phyloP scores from a whole-genome alignment of 2,329 filamentous ascomycete species.

The Sporothrix luriei region DNA sequence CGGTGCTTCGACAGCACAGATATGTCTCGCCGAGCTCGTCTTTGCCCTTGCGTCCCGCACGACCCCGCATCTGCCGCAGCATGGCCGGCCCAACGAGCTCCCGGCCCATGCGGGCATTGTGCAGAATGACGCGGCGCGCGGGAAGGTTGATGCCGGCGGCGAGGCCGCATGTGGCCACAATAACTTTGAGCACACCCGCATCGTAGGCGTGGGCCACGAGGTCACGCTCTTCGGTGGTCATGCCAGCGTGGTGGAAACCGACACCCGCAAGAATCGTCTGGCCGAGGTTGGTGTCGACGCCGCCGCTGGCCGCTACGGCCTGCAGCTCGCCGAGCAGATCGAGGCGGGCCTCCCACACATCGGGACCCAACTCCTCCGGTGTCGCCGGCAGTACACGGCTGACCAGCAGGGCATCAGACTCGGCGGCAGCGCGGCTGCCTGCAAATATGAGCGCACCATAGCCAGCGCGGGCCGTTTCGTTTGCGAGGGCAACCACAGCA shows the following conservation, averaged over 20 bases:
- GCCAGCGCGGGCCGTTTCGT: conserved; percentile 68
- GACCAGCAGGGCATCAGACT: conserved; percentile 68
- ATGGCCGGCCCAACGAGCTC: conserved; percentile 77
- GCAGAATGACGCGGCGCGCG: conserved; percentile 73
- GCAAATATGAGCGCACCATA: conserved; percentile 76
- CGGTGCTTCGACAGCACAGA: conserved; percentile 68
- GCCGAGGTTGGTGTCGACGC: conserved; percentile 66
- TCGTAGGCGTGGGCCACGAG: conserved; percentile 73
- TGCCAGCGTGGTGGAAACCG: conserved; percentile 71
- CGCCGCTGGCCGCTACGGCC: conserved; percentile 59
- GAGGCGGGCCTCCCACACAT: conserved; percentile 59
- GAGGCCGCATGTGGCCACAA: conserved; percentile 76
- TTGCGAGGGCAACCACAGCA: conserved; percentile 68
- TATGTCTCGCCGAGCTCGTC: conserved; percentile 77
- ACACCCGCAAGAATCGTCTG: conserved; percentile 68
- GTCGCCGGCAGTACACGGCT: conserved; percentile 63
- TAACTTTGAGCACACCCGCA: conserved; percentile 65
- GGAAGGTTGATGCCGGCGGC: conserved; percentile 81
- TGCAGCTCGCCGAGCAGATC: conserved; percentile 68
- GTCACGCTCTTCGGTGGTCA: conserved; percentile 75
- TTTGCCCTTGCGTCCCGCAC: conserved; percentile 77
- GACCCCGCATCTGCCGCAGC: conserved; percentile 78
- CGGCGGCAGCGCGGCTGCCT: conserved; percentile 67
- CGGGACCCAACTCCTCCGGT: conserved; percentile 49
- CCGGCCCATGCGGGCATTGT: conserved; percentile 73